Percentiles rank a stretch among this genome's conserved stretches.
Conservation (phyloP, 768 basidiomycete genomes). For the Boletus subcaerulescens region DNA sequence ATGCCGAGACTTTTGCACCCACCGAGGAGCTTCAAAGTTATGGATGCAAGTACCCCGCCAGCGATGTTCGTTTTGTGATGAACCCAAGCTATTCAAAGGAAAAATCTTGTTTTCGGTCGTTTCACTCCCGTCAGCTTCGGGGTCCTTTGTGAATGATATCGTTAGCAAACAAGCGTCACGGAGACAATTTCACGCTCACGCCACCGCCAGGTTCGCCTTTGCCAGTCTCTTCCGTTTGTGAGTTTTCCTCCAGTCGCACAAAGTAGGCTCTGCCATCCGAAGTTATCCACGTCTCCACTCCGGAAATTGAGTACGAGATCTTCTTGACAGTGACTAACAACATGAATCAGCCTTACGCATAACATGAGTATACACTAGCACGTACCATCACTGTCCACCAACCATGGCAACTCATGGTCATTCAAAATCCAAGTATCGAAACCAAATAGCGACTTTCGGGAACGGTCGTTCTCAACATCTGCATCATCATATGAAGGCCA, state of each 20-base stretch:
- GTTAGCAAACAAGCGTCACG: constrained; percentile 1
- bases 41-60: constrained; percentile 86
- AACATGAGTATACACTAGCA: neutral
- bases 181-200: constrained; percentile 22
- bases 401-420: constrained; percentile 68
- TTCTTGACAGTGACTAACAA: constrained; percentile 59
- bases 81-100: constrained; percentile 1
- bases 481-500: constrained; percentile 61
- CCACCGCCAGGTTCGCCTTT: constrained; percentile 56
- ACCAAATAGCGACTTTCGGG: constrained; percentile 35
- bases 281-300: constrained; percentile 79
- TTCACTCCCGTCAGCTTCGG: constrained; percentile 1
- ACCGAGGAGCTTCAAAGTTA: constrained; percentile 66
- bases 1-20: constrained; percentile 74
- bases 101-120: constrained; percentile 4
- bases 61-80: constrained; percentile 13
- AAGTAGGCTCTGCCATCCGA: constrained; percentile 83
- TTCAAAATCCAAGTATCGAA: constrained; percentile 73
- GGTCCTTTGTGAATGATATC: constrained; percentile 6
- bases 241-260: constrained; percentile 56
- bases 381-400: constrained; percentile 71
- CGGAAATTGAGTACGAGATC: constrained; percentile 56
- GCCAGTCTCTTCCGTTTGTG: neutral
- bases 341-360: neutral
- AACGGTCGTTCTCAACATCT: constrained; percentile 34